Evolutionary conservation across 441 rosid species (phyloP).

Genomic region (Adansonia rubrostipa): DNA sequence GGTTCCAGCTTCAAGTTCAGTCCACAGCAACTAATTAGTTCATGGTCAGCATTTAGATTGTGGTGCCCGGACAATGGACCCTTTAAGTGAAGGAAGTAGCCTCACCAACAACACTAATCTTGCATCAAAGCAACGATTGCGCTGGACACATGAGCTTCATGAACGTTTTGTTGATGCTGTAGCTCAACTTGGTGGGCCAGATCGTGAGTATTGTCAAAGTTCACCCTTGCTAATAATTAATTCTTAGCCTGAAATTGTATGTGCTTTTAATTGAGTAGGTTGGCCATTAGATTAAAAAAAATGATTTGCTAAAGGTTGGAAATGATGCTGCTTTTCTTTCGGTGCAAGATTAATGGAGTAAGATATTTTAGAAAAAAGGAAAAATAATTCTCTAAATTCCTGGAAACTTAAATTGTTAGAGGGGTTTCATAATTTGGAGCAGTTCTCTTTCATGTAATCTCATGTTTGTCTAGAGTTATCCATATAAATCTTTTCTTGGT

Average conservation of each 20-base stretch:
- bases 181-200: constrained; percentile 83
- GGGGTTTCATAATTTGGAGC: constrained; percentile 5
- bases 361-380: background rate
- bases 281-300: background rate
- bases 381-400: background rate
- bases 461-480: background rate
- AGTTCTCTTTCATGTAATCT: background rate
- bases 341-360: background rate
- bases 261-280: background rate
- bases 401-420: background rate
- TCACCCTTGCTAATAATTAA: constrained; percentile 1
- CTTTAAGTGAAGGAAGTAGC: constrained; percentile 62
- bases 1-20: constrained; percentile 49
- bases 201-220: constrained; percentile 51
- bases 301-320: constrained; percentile 14
- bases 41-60: constrained; percentile 60
- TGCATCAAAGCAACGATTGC: constrained; percentile 78
- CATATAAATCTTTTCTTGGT: background rate
- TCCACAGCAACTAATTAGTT: constrained; percentile 48
- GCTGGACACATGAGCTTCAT: constrained; percentile 82
- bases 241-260: constrained; percentile 12
- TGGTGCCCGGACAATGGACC: constrained; percentile 65
- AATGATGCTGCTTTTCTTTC: background rate
- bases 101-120: constrained; percentile 67
- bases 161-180: constrained; percentile 84